Evolutionary conservation across 495 filamentous ascomycete species (phyloP).

Genomic region (Xylaria palmicola): DNA sequence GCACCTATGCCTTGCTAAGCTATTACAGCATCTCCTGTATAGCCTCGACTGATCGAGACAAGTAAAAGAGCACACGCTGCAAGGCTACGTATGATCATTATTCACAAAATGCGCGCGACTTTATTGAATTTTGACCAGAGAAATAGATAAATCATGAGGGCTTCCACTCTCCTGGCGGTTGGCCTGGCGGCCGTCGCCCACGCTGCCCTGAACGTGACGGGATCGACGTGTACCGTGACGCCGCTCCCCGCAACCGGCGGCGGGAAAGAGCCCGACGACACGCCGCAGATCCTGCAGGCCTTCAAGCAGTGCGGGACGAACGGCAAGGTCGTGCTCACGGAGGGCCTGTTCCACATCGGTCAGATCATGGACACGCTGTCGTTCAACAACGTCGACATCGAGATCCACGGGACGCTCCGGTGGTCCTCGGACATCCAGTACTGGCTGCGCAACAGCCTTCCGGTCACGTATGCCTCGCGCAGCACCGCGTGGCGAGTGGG

Average conservation of each 20-base stretch:
- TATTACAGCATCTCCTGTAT: not conserved
- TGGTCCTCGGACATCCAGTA: conserved; percentile 25
- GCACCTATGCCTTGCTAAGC: not conserved
- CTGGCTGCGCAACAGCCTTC: conserved; percentile 36
- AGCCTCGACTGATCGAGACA: no score
- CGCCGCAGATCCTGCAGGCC: conserved; percentile 43
- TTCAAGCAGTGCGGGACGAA: conserved; percentile 40
- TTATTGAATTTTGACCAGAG: not conserved
- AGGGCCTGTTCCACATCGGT: conserved; percentile 43
- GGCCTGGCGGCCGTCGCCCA: conserved; percentile 17
- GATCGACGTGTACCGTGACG: conserved; percentile 40
- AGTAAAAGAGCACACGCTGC: no score
- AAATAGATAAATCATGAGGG: conserved; percentile 17
- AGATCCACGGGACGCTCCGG: conserved; percentile 40
- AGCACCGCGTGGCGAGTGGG: conserved; percentile 43
- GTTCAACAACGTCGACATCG: conserved; percentile 39
- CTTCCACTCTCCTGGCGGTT: conserved; percentile 6
- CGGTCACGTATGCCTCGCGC: conserved; percentile 38
- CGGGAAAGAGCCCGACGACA: conserved; percentile 36
- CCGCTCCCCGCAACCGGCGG: conserved; percentile 23
- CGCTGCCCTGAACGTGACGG: conserved; percentile 32
- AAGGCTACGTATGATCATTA: no score
- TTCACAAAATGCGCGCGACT: no score
- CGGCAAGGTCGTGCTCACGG: conserved; percentile 36
- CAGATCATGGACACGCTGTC: conserved; percentile 44